Base-by-base conservation (phyloP, 23 red algal genomes). In the Gracilaria vermiculophylla region DNA sequence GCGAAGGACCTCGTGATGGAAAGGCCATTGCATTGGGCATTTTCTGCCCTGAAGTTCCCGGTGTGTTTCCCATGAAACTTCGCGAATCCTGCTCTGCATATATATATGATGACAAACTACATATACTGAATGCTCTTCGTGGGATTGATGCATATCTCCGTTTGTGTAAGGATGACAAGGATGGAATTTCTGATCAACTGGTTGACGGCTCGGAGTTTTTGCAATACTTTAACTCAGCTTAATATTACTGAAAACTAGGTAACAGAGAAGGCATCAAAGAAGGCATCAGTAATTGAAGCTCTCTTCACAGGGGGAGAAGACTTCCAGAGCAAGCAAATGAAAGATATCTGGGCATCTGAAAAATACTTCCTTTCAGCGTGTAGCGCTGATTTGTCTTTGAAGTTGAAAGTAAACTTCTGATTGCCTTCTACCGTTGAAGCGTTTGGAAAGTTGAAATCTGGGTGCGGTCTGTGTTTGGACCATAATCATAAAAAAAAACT, bases 21-120 rank as follows among this genome's bases (percentile, higher is more conserved):
- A 70, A 70, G 35, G 64, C 64, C 29, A 70, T 70, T 24, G 64
- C 64, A 40, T 70, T 70, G 39, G 64, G 64, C 5, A 35, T 42
- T 16, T 70, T 70, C 64, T 70, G 64, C 64, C 64, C 64, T n/a
- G 17, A 70, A 42, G 3, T 70, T 70, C 64, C 64, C 7, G 64
- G 64, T 4, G 64, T 70, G 16, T 70, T 70, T 17, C 64, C 64
- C 19, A 70, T 35, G 17, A 35, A 70, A 31, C 64, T 70, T 13
- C 64, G 64, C 1, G 35, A 41, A 44, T 70, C 16, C 3, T 70
- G 64, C n/a, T 70, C 64, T 23, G 36, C n/a, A 3, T 70, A 70
- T 24, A 44, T 42, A 12, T 15, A 33, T 19, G 32, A n/a, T 42
- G n/a, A 42, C n/a, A 24, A 42, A 1, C 15, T 70, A 27, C 4